Evolutionary conservation across 139 green algal genomes (phyloP), one percentile per base, ranked within the genome.

Genomic region (Volvox africanus): DNA sequence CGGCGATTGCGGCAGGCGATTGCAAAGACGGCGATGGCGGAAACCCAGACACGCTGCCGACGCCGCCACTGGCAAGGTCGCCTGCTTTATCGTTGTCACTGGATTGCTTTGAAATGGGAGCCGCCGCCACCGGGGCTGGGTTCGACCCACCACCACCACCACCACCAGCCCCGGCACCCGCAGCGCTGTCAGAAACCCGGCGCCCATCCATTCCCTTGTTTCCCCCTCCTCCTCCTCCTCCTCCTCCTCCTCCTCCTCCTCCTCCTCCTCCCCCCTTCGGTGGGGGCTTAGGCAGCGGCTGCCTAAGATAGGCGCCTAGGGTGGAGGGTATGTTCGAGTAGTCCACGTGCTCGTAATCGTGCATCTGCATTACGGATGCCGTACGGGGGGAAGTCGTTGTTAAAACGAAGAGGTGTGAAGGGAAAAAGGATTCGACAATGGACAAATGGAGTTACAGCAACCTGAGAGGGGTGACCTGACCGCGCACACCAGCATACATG

Each of bases 241-340:
- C 44, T 55, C 44, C 44, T 55, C n/a, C n/a, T 55, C 5, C 44
- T 5, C 44, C 44, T 55, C 44, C 44, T 9, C 44, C 44, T 9
- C 44, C 44, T 55, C 44, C 44, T 9, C 44, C 44, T 55, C 44
- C 44, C 9, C 44, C 44, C 44, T 73, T 73, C 65, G 26, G 1
- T n/a, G 21, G 67, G 21, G 0, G 20, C 67, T 44, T 80, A 11
- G 83, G 35, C 26, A 65, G 67, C 26, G 68, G 36, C 14, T 68
- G 83, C 1, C 83, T 68, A 1, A 89, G 35, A 65, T 89, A 89
- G 13, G 65, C 35, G 2, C 20, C 83, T 28, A 89, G 67, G 11
- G 24, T 36, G 0, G 83, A 89, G 13, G 65, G 19, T 18, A 89
- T 30, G 67, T 19, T 20, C 6, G 18, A 37, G 65, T 89, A 89